Percentiles rank a stretch among this genome's conserved stretches.
phyloP scores from a whole-genome alignment of 352 stramenopile species.

The Phytophthora brassicae region DNA sequence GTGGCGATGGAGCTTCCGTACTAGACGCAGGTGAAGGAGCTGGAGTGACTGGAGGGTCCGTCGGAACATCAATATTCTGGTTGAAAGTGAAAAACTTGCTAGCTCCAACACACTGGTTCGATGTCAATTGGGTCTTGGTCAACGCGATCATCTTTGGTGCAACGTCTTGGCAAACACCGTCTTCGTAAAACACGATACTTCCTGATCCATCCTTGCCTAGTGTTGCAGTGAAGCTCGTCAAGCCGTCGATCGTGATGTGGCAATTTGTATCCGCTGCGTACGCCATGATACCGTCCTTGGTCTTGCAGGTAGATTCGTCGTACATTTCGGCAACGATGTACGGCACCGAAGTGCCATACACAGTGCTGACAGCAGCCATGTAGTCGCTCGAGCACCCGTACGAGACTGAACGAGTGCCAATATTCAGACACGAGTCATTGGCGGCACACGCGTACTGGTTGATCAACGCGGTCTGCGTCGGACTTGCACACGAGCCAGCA shows the following conservation, averaged over 20 bases:
- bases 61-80: not conserved
- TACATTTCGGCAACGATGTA: slow-evolving; percentile 12
- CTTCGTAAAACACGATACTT: slow-evolving; percentile 8
- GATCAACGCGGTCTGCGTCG: slow-evolving; percentile 6
- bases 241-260: not conserved
- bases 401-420: slow-evolving; percentile 8
- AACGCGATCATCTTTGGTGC: not conserved
- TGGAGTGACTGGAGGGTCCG: not conserved
- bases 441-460: not conserved
- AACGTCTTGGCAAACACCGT: slow-evolving; percentile 1
- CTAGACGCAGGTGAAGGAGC: not conserved
- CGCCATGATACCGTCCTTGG: slow-evolving; percentile 8
- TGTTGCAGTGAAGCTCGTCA: slow-evolving; percentile 7
- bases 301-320: not conserved
- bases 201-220: slow-evolving; percentile 8
- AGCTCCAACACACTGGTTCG: slow-evolving; percentile 4
- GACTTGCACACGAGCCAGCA: not conserved
- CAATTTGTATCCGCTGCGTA: slow-evolving; percentile 6
- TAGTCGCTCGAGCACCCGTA: slow-evolving; percentile 6
- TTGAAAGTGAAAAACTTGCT: slow-evolving; percentile 11
- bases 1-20: not conserved
- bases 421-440: not conserved
- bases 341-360: slow-evolving; percentile 1
- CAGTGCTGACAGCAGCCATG: not conserved
- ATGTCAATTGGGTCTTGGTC: slow-evolving; percentile 6